A percentile compares a stretch with the other conserved stretches of the same genome.
phyloP scores from a whole-genome alignment of 2,329 filamentous ascomycete species.

The Nothophaeocryptopus gaeumannii region DNA sequence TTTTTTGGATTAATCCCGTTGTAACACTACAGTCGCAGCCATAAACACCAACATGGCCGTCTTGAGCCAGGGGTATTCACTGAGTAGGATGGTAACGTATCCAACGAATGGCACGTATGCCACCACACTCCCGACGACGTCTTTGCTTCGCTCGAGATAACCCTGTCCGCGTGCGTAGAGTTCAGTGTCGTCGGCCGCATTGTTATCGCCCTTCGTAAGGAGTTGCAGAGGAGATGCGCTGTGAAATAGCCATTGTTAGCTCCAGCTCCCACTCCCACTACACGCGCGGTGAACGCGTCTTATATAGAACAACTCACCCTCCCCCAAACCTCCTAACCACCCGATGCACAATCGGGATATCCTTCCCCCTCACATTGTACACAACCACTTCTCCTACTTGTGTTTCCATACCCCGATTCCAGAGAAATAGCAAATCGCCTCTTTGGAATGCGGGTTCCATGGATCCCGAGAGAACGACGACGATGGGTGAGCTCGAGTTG shows the following conservation, averaged over 20 bases:
- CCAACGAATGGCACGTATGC: constrained; percentile 93
- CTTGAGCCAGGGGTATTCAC: constrained; percentile 96
- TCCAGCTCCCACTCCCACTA: neutral
- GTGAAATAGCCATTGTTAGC: neutral
- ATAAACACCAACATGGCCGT: constrained; percentile 91
- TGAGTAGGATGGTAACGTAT: constrained; percentile 93
- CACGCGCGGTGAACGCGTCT: too few species aligned
- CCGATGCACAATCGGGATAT: constrained; percentile 95
- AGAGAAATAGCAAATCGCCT: constrained; percentile 72
- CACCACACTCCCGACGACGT: constrained; percentile 90
- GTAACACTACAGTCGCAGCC: constrained; percentile 88
- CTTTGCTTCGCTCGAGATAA: constrained; percentile 72
- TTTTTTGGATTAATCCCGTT: constrained; percentile 64
- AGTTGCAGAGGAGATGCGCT: constrained; percentile 59
- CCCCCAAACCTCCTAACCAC: constrained; percentile 70
- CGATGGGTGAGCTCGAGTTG: constrained; percentile 65
- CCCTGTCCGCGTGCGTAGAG: constrained; percentile 82
- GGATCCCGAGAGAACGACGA: constrained; percentile 78
- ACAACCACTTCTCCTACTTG: constrained; percentile 72
- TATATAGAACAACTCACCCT: constrained; percentile 44
- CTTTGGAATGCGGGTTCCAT: constrained; percentile 83
- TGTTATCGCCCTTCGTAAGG: constrained; percentile 97
- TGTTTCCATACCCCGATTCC: constrained; percentile 65
- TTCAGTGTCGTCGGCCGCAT: constrained; percentile 87
- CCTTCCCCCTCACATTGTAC: constrained; percentile 85